phyloP scores from a whole-genome alignment of 352 stramenopile genomes.

The Phytopythium boreale region DNA sequence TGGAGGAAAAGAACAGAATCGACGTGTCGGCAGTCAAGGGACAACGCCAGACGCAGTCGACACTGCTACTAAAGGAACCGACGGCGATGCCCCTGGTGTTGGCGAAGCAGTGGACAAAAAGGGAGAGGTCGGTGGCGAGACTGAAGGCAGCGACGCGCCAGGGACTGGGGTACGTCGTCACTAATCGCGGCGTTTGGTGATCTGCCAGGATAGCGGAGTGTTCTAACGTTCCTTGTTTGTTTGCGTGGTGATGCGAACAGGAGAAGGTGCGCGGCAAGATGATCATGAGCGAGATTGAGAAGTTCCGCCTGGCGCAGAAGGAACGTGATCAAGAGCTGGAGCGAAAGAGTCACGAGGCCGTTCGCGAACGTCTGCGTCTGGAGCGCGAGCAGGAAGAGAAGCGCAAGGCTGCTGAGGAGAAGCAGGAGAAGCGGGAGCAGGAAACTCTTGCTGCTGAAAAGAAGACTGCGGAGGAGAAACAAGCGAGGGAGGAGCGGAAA shows the following conservation, averaged over 20 bases:
- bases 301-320: conserved; percentile 40
- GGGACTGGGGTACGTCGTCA: neutral
- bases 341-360: conserved; percentile 22
- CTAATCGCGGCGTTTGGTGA: neutral
- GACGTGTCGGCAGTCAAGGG: neutral
- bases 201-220: neutral
- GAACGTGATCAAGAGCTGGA: conserved; percentile 34
- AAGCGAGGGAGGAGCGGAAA: conserved; percentile 4
- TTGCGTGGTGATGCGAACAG: neutral
- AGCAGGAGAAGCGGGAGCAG: conserved; percentile 4
- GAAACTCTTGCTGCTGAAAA: neutral
- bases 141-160: neutral
- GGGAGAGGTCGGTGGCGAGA: neutral
- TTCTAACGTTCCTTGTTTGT: neutral
- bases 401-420: conserved; percentile 11
- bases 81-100: too few species aligned
- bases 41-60: neutral
- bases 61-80: neutral
- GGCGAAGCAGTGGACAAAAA: neutral
- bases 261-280: conserved; percentile 21
- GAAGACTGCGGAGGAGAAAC: neutral
- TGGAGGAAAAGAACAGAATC: conserved; percentile 5
- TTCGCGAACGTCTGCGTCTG: conserved; percentile 22
- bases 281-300: conserved; percentile 44
- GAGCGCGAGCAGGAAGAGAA: conserved; percentile 24